These are phyloP conservation scores for Aspergillus ochraceus DNA, from an alignment of 2,329 filamentous ascomycete genomes.

Conservation along the genomic window DNA sequence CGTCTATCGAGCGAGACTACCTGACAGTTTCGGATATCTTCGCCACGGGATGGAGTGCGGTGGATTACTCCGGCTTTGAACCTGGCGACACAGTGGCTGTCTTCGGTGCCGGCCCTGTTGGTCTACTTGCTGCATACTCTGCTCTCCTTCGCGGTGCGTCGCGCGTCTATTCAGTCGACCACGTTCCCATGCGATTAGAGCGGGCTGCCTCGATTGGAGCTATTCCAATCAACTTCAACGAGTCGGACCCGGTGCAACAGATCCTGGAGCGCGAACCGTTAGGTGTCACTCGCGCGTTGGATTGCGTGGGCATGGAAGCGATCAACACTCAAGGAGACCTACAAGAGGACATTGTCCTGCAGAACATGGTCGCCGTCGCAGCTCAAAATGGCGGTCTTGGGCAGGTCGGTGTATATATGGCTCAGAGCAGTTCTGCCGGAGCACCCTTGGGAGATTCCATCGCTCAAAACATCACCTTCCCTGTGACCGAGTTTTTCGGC, in stretches of 20 bases:
- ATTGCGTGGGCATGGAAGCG: slow-evolving; percentile 19
- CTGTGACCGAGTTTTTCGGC: not conserved
- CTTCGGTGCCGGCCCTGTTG: slow-evolving; percentile 65
- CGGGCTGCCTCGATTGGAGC: slow-evolving; percentile 58
- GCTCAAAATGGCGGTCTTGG: not conserved
- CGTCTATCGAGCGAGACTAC: slow-evolving; percentile 21
- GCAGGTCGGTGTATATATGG: not conserved
- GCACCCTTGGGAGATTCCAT: not conserved
- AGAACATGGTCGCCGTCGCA: not conserved
- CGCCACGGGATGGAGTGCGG: slow-evolving; percentile 39
- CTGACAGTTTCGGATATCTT: slow-evolving; percentile 39
- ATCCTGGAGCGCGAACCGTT: slow-evolving; percentile 31
- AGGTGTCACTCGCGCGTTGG: slow-evolving; percentile 11
- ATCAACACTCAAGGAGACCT: slow-evolving; percentile 1
- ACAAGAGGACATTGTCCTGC: not conserved
- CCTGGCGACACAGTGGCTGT: slow-evolving; percentile 59
- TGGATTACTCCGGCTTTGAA: slow-evolving; percentile 40
- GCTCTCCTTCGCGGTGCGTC: slow-evolving; percentile 61
- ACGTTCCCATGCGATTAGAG: slow-evolving; percentile 59
- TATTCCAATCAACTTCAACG: slow-evolving; percentile 61
- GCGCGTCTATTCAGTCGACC: slow-evolving; percentile 62
- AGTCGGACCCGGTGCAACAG: slow-evolving; percentile 47
- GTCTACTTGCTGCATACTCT: slow-evolving; percentile 65
- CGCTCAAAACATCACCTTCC: not conserved
- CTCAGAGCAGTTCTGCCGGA: not conserved